Evolutionary conservation across 2,329 filamentous ascomycete genomes (phyloP), one percentile per base, ranked within the genome.

Genomic region (Microcyclosporella mali): DNA sequence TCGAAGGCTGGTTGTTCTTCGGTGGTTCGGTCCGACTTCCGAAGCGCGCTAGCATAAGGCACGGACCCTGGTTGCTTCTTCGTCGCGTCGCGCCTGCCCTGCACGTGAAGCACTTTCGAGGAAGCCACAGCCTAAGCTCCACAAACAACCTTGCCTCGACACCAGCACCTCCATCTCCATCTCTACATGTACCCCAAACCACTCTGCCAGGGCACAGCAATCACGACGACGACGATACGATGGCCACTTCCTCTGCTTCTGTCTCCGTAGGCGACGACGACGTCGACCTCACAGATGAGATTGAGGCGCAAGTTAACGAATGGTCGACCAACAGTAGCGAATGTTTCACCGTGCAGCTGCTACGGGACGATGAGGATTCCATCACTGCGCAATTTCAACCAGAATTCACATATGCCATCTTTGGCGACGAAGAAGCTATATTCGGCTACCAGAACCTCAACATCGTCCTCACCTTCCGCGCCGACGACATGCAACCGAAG

Each of bases 341-440:
- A 55, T 79, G 79, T 43, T 62, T 85, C 55, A 70, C 69, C 40
- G 73, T 88, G 56, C 78, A 76, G 40, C 71, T 85, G 28, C 67
- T 78, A 14, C 68, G 70, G 31, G 21, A 25, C n/a, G 71, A 76
- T 9, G 66, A 70, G 4, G 64, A 70, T 14, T 66, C 66, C 6
- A 70, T 71, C 29, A 41, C 43, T 10, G 42, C 47, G 7, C 38
- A 54, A 3, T 97, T 98, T 65, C 75, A 86, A 47, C 94, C 92
- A 0, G 78, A 79, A 59, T 94, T 89, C 64, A 95, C 90, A 14
- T 95, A 97, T 65, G 73, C 87, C 1, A 84, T 98, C 51, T 95
- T 97, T 56, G 88, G 88, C 58, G 84, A 97, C n/a, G 83, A 92
- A 7, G 88, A 98, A 66, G 78, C 76, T 21, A 90, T 97, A 51